These are phyloP conservation scores for Podila clonocystis DNA, from an alignment of 192 early-diverging fungal genomes.

Conservation along the genomic window DNA sequence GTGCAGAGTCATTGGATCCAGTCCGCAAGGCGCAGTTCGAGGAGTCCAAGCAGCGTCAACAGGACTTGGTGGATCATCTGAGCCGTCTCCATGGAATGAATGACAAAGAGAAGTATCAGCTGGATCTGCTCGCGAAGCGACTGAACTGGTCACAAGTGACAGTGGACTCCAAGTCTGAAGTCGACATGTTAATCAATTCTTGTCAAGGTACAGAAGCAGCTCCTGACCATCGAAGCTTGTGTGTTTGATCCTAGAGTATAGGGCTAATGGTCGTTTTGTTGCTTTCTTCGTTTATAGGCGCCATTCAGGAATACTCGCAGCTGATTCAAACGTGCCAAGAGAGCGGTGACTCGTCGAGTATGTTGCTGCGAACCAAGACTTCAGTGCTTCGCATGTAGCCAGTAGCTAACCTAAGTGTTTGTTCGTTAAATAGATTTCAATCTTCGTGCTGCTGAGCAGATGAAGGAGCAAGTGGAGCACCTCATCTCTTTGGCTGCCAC, in stretches of 20 bases:
- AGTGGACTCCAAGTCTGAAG: conserved; percentile 13
- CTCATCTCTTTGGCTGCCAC: conserved; percentile 14
- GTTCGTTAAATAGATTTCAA: conserved; percentile 14
- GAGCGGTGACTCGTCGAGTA: conserved; percentile 35
- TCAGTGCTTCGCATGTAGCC: neutral
- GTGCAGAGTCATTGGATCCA: conserved; percentile 13
- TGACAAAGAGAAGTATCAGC: conserved; percentile 13
- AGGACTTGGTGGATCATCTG: conserved; percentile 8
- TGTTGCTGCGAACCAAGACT: neutral
- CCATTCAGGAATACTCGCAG: conserved; percentile 16
- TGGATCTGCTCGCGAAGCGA: conserved; percentile 27
- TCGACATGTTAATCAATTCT: conserved; percentile 8
- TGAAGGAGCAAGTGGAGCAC: conserved; percentile 22
- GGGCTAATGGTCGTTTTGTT: neutral
- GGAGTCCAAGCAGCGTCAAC: conserved; percentile 5
- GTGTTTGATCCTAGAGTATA: neutral
- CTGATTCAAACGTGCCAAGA: conserved; percentile 12
- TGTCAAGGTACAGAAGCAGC: conserved; percentile 19
- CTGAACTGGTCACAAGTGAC: conserved; percentile 22
- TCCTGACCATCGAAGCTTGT: neutral
- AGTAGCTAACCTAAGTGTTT: neutral
- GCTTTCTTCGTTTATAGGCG: conserved; percentile 8
- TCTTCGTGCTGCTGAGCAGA: conserved; percentile 6
- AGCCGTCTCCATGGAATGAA: conserved; percentile 16
- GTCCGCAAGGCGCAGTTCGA: conserved; percentile 12